Conservation (phyloP, 1,284 basidiomycete species). For the Cryptococcus sp. region DNA sequence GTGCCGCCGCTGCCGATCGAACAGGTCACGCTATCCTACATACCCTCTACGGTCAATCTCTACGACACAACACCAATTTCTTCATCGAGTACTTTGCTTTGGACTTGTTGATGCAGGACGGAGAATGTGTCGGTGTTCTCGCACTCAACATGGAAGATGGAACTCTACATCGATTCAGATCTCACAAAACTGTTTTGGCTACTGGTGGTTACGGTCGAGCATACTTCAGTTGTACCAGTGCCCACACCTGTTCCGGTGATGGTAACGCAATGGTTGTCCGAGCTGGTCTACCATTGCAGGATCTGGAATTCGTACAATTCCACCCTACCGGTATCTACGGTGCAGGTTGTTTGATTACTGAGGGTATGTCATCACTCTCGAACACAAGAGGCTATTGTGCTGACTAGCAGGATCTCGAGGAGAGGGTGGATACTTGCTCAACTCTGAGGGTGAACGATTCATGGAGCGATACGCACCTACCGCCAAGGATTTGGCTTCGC, state of each 20-base stretch:
- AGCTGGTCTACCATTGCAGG: conserved; percentile 94
- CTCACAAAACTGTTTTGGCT: conserved; percentile 97
- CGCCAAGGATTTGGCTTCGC: conserved; percentile 98
- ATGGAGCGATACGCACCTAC: conserved; percentile 99
- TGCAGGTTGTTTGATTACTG: conserved; percentile 97
- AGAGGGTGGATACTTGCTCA: conserved; percentile 97
- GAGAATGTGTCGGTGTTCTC: conserved; percentile 98
- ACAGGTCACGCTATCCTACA: conserved; percentile 98
- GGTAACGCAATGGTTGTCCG: conserved; percentile 98
- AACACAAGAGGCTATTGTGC: neutral
- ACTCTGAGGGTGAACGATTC: conserved; percentile 98
- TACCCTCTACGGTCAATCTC: conserved; percentile 97
- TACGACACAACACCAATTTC: conserved; percentile 99
- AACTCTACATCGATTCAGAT: conserved; percentile 95
- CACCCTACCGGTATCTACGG: conserved; percentile 99
- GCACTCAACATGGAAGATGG: conserved; percentile 99
- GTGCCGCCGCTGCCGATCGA: conserved; percentile 97
- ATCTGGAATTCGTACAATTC: conserved; percentile 99
- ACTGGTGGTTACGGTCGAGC: conserved; percentile 98
- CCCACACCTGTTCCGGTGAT: conserved; percentile 98
- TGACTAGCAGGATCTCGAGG: conserved; percentile 79
- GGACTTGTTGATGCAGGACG: conserved; percentile 97
- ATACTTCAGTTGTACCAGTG: conserved; percentile 98
- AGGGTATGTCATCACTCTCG: conserved; percentile 56
- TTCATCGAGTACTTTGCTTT: conserved; percentile 99